Conservation (phyloP, 768 basidiomycete species). For the Rhodotorula toruloides region DNA sequence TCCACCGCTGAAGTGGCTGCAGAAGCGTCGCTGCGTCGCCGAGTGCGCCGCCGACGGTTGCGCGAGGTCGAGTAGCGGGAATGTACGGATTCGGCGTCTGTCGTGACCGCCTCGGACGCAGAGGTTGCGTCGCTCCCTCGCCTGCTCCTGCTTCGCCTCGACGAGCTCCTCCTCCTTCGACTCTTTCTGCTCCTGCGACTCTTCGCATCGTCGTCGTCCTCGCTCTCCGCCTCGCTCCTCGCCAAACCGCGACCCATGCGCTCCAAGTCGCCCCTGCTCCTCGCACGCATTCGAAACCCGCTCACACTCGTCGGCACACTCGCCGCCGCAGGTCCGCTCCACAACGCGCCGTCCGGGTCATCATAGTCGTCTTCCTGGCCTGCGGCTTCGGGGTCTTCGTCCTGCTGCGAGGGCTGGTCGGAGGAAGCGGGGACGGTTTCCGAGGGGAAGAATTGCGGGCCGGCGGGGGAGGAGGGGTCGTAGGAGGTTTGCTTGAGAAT, state of each 20-base stretch:
- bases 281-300: slow-evolving; percentile 31
- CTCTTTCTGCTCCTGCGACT: slow-evolving; percentile 10
- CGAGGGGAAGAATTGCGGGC: slow-evolving; percentile 35
- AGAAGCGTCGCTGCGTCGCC: neutral
- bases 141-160: neutral
- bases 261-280: slow-evolving; percentile 27
- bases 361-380: slow-evolving; percentile 36
- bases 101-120: slow-evolving; percentile 4
- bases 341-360: slow-evolving; percentile 31
- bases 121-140: slow-evolving; percentile 23
- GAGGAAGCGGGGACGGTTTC: neutral
- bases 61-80: neutral
- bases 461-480: slow-evolving; percentile 16
- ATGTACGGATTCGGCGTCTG: slow-evolving; percentile 18
- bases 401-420: neutral
- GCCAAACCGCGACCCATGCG: slow-evolving; percentile 13
- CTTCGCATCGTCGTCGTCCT: slow-evolving; percentile 19
- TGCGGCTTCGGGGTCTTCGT: slow-evolving; percentile 4
- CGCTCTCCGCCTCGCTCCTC: slow-evolving; percentile 11
- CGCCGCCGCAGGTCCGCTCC: slow-evolving; percentile 23
- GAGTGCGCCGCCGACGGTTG: neutral
- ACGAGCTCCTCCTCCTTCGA: slow-evolving; percentile 5
- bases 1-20: neutral
- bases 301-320: slow-evolving; percentile 26
- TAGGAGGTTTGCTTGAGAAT: slow-evolving; percentile 32